These are phyloP conservation scores for Colletotrichum navitas DNA, from an alignment of 2,329 filamentous ascomycete species.

Conservation along the genomic window DNA sequence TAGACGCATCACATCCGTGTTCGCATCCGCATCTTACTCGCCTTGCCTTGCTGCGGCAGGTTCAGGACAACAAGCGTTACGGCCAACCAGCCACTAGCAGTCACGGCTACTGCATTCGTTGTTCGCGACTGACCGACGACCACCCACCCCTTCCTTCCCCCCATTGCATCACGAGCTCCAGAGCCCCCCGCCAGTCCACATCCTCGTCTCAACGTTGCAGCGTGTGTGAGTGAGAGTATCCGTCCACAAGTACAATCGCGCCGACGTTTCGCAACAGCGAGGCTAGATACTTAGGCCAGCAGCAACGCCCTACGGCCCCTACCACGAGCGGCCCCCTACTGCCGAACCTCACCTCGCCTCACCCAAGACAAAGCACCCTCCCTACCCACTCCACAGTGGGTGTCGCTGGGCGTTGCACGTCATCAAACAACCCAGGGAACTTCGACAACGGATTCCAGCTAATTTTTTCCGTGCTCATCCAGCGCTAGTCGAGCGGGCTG, in stretches of 20 bases:
- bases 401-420: conserved; percentile 1
- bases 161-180: conserved; percentile 9
- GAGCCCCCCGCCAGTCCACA: conserved; percentile 29
- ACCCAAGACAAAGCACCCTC: background rate
- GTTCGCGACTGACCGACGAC: conserved; percentile 12
- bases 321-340: background rate
- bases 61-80: conserved; percentile 19
- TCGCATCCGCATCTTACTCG: conserved; percentile 12
- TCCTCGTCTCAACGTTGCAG: conserved; percentile 3
- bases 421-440: conserved; percentile 10
- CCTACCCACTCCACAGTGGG: background rate
- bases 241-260: conserved; percentile 15
- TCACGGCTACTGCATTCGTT: conserved; percentile 16
- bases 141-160: conserved; percentile 21
- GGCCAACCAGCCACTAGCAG: conserved; percentile 23
- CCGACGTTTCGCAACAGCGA: background rate
- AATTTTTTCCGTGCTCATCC: conserved; percentile 30
- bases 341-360: conserved; percentile 17
- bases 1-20: conserved; percentile 5
- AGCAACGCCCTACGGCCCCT: background rate
- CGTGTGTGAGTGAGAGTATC: conserved; percentile 9
- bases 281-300: conserved; percentile 7
- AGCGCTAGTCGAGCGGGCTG: conserved; percentile 37
- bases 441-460: conserved; percentile 27
- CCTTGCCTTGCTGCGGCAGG: conserved; percentile 1